These are phyloP conservation scores for Malus asiatica DNA, from an alignment of 306 rosid genomes.

Conservation along the genomic window DNA sequence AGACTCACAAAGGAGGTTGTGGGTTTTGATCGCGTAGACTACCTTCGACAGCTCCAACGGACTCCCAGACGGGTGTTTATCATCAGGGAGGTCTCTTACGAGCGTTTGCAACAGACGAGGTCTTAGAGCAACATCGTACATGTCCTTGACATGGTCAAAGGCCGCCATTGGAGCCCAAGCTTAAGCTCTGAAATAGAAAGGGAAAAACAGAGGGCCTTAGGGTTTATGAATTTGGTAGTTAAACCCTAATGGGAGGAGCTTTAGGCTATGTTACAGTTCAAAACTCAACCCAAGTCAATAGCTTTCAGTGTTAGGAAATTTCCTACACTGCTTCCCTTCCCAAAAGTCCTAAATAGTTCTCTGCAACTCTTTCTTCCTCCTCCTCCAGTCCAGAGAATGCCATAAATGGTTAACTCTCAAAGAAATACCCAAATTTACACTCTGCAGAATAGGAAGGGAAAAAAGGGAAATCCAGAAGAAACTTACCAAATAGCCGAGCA, in stretches of 20 bases:
- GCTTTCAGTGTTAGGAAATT: background rate
- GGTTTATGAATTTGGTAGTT: background rate
- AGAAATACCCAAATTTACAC: background rate
- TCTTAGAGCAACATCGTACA: conserved; percentile 62
- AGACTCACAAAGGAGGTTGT: conserved; percentile 56
- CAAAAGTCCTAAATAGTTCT: background rate
- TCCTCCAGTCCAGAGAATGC: background rate
- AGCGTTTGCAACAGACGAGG: conserved; percentile 63
- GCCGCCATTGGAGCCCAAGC: conserved; percentile 45
- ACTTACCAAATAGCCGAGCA: background rate
- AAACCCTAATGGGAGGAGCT: background rate
- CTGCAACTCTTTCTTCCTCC: background rate
- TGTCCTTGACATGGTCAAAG: conserved; percentile 37
- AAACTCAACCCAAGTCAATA: background rate
- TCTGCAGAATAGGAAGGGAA: background rate
- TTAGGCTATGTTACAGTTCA: background rate
- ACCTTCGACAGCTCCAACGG: conserved; percentile 38
- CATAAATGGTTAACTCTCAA: background rate
- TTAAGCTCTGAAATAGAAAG: background rate
- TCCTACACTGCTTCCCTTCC: background rate
- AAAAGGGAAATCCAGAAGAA: background rate
- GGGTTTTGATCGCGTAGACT: conserved; percentile 44
- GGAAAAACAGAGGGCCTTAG: background rate
- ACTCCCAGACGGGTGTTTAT: conserved; percentile 26
- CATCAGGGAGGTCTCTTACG: conserved; percentile 48